Evolutionary conservation across 2,329 filamentous ascomycete species (phyloP), one percentile per base, ranked within the genome.

Genomic region (Uncinocarpus reesii): DNA sequence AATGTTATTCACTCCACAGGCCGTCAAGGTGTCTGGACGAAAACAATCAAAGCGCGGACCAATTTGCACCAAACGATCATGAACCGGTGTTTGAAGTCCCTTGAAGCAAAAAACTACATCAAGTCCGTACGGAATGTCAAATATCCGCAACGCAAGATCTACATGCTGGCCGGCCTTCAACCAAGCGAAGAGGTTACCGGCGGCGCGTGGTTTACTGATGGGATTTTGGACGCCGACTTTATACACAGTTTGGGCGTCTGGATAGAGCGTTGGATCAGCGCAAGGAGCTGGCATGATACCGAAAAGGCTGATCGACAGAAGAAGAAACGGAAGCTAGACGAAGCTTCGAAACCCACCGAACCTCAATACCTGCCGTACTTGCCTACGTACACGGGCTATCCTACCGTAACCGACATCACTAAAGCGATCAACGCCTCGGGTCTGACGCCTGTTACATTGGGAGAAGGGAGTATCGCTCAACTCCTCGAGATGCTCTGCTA

Each of bases 171-270:
- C 47, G 82, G 83, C 53, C 77, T 98, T 52, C 79, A 81, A 8
- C 90, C 92, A 0, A 86, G 83, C 47, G 89, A 95, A 53, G 84
- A 92, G 53, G 86, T 93, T 40, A 94, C 88, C 0, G 92, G 92
- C 41, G 92, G 92, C 1, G 84, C 87, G 7, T 98, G 90, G 86
- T 95, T 92, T 65, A 89, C 86, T 6, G 88, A 95, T 54, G 86
- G 87, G 45, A 84, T 89, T 55, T 76, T 96, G 10, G 92, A 98
- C 66, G 82, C 85, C 55, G 84, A 84, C 50, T 86, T 98, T 63
- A 89, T 96, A 58, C 80, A 85, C 49, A 79, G 80, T 35, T 73
- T 95, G 42, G 79, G 84, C 52, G 75, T 78, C 16, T 77, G 84
- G 51, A 78, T 94, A 44, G 84, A 86, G 57, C 78, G 83, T 55